Evolutionary conservation across 2,329 filamentous ascomycete genomes (phyloP).

Genomic region (Paecilomyces variotii): DNA sequence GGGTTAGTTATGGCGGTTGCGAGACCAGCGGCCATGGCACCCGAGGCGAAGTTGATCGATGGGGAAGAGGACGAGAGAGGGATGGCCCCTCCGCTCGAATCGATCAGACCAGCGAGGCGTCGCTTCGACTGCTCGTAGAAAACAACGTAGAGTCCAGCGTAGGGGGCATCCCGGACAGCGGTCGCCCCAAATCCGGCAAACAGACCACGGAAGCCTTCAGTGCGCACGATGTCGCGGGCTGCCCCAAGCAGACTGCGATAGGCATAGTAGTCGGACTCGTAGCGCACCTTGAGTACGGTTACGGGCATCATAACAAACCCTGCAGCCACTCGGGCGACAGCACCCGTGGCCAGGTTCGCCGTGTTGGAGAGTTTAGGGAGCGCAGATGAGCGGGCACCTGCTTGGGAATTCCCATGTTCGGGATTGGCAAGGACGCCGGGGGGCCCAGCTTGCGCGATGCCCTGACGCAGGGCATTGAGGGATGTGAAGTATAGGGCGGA

Average conservation of each 20-base stretch:
- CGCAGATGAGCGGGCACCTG: constrained; percentile 51
- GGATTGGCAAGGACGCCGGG: constrained; percentile 31
- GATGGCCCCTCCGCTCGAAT: constrained; percentile 10
- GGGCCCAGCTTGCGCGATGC: constrained; percentile 41
- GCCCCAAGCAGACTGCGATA: constrained; percentile 72
- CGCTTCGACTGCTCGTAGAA: constrained; percentile 65
- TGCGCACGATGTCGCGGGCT: constrained; percentile 62
- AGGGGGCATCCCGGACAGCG: constrained; percentile 87
- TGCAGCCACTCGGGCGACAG: constrained; percentile 72
- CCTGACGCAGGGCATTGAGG: constrained; percentile 73
- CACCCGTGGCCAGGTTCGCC: constrained; percentile 78
- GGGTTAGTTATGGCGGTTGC: constrained; percentile 91
- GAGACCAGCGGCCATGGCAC: constrained; percentile 67
- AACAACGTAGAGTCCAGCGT: constrained; percentile 87
- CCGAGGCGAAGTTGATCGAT: constrained; percentile 78
- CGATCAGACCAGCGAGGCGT: constrained; percentile 19
- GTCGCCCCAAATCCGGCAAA: constrained; percentile 93
- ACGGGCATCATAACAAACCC: constrained; percentile 92
- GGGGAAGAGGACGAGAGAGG: constrained; percentile 20
- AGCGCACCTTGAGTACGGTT: constrained; percentile 93
- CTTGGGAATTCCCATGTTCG: constrained; percentile 14
- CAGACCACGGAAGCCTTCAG: constrained; percentile 72
- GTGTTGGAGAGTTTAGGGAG: constrained; percentile 76
- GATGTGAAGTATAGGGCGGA: constrained; percentile 90
- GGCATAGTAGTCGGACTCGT: constrained; percentile 78